Conservation (phyloP, 768 basidiomycete species). For the Kwoniella newhampshirensis region DNA sequence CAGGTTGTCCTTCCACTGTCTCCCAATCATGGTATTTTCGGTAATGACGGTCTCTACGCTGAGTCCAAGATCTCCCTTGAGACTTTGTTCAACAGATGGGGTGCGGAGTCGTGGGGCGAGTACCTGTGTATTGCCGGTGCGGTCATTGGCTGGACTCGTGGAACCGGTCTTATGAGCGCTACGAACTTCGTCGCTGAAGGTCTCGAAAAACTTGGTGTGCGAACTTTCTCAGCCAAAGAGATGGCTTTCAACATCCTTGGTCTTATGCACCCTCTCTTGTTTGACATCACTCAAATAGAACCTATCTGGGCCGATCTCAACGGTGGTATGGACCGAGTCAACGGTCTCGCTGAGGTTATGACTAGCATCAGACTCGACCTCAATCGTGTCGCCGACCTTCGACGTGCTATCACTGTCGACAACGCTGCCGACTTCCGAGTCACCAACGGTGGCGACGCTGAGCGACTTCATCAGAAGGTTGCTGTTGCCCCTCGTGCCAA, state of each 20-base stretch:
- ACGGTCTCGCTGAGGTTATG: slow-evolving; percentile 90
- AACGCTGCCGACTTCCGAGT: slow-evolving; percentile 94
- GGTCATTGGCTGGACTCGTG: slow-evolving; percentile 98
- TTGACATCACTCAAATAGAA: slow-evolving; percentile 99
- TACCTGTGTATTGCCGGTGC: slow-evolving; percentile 97
- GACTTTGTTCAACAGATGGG: slow-evolving; percentile 97
- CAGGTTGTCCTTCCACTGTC: slow-evolving; percentile 97
- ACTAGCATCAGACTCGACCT: slow-evolving; percentile 77
- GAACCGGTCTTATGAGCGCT: slow-evolving; percentile 93
- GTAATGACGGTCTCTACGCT: slow-evolving; percentile 95
- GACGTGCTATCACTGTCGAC: slow-evolving; percentile 88
- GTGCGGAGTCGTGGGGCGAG: slow-evolving; percentile 97
- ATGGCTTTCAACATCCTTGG: slow-evolving; percentile 99
- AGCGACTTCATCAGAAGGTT: slow-evolving; percentile 86
- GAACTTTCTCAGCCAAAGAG: slow-evolving; percentile 99
- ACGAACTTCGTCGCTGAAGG: slow-evolving; percentile 93
- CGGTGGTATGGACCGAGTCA: slow-evolving; percentile 95
- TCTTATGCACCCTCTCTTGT: slow-evolving; percentile 96
- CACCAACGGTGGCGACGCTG: slow-evolving; percentile 84
- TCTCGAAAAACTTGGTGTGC: slow-evolving; percentile 85
- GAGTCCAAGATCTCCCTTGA: slow-evolving; percentile 98
- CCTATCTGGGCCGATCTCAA: slow-evolving; percentile 99
- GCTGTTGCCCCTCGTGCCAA: slow-evolving; percentile 95
- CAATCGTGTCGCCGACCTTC: slow-evolving; percentile 83
- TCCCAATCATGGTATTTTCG: slow-evolving; percentile 96